Base-by-base conservation (phyloP, 345 rosid genomes). In the Arabis hirsuta region DNA sequence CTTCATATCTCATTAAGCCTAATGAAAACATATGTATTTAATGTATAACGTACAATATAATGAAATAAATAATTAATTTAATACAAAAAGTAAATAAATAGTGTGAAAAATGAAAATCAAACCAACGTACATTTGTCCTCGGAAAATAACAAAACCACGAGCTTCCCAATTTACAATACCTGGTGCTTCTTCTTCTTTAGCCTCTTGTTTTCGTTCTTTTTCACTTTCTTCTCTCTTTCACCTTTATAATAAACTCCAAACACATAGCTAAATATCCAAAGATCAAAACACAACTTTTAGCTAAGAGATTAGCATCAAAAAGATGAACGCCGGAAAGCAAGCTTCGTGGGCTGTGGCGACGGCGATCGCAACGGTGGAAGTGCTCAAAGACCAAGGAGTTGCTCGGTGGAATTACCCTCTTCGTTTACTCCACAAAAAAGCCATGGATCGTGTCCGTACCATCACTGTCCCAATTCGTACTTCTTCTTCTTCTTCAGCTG, bases 301-400 rank as follows among this genome's bases (percentile, higher is more conserved):
- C 32, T 4, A 52, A 42, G 26, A 61, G 46, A 42, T 6, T 10
- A 16, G 53, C n/a, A 2, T 7, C 9, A 6, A 48, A 0, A 57
- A 24, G 16, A 78, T 78, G 81, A 62, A 61, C 31, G 72, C 63
- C 24, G 75, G 45, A 73, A 69, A 70, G 79, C 45, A 69, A 69
- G 71, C 71, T 46, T 62, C 81, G 7, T 84, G 85, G 90, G 60
- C 71, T 22, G 90, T 82, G 76, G 94, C 86, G 20, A 75, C 84
- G 4, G 81, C 86, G 47, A 86, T 88, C 19, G 90, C 84, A 3
- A 81, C 85, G 7, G 89, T 84, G 73, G 94, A 88, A 81, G 90
- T 83, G 7, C 80, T 88, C 32, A 88, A 86, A 26, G 90, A 88
- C 81, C 90, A 86, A 73, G 94, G 94, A 12, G 78, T 86, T 52